Percentiles rank a stretch among this genome's conserved stretches.
Evolutionary conservation across 164 flowering plant species (phyloP).

Genomic region (Annona cherimola): DNA sequence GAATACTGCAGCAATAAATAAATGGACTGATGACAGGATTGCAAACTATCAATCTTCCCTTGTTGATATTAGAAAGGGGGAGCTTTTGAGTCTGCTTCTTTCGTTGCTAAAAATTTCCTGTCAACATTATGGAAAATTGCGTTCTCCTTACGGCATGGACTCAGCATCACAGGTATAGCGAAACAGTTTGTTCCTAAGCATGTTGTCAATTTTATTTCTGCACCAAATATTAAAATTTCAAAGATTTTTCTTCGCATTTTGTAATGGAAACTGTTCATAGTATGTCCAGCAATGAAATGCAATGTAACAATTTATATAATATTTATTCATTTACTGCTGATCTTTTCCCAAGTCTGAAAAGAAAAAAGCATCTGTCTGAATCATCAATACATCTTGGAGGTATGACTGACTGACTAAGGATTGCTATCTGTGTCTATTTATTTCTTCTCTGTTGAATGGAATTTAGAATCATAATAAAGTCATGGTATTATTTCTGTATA

Average conservation of each 20-base stretch:
- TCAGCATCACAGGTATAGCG: slow-evolving; percentile 44
- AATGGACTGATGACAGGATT: slow-evolving; percentile 95
- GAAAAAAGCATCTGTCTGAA: background rate
- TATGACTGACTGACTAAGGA: no score
- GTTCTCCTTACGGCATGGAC: slow-evolving; percentile 89
- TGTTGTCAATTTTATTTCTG: background rate
- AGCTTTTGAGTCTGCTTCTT: slow-evolving; percentile 64
- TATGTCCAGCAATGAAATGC: background rate
- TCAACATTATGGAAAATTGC: slow-evolving; percentile 92
- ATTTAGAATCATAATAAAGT: no score
- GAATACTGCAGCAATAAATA: slow-evolving; percentile 71
- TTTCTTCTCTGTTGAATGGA: no score
- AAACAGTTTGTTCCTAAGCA: background rate
- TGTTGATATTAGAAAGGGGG: slow-evolving; percentile 45
- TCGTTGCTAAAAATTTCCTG: slow-evolving; percentile 84
- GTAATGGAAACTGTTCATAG: background rate
- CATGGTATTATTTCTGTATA: no score
- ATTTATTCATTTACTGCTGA: background rate
- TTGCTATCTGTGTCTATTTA: no score
- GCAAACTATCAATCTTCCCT: slow-evolving; percentile 44
- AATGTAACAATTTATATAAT: background rate
- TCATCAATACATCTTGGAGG: background rate
- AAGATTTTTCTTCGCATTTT: background rate
- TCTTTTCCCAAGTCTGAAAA: background rate
- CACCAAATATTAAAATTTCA: background rate